These are phyloP conservation scores for Lasiosphaeria hispida DNA, from an alignment of 495 filamentous ascomycete genomes.

Conservation along the genomic window DNA sequence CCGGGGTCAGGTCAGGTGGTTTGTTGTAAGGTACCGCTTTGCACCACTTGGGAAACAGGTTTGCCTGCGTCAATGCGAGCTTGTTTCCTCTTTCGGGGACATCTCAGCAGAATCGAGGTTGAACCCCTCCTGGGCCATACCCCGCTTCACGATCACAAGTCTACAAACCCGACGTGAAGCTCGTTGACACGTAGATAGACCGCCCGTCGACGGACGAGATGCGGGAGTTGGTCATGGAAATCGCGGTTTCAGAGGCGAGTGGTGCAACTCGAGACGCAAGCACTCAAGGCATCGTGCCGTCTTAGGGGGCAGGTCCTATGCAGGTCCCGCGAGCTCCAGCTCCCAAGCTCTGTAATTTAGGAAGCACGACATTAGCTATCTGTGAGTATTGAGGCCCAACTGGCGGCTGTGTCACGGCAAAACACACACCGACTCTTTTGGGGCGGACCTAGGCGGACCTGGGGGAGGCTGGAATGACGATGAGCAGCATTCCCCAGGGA, in stretches of 20 bases:
- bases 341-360: background rate
- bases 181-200: background rate
- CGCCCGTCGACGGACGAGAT: background rate
- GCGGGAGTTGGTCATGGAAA: background rate
- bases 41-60: constrained; percentile 4
- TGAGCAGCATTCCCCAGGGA: too few species aligned
- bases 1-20: background rate
- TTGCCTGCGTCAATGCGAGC: background rate
- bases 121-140: background rate
- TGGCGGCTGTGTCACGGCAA: constrained; percentile 2
- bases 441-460: background rate
- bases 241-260: constrained; percentile 5
- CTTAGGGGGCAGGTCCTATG: background rate
- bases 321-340: constrained; percentile 7
- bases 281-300: constrained; percentile 12
- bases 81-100: background rate
- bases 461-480: too few species aligned
- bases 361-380: background rate
- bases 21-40: background rate
- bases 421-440: constrained; percentile 17
- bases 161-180: background rate
- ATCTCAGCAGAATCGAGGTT: background rate
- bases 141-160: constrained; percentile 4
- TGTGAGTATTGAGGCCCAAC: too few species aligned
- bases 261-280: constrained; percentile 11